phyloP scores from a whole-genome alignment of 495 filamentous ascomycete genomes.

The Neurospora sp. region DNA sequence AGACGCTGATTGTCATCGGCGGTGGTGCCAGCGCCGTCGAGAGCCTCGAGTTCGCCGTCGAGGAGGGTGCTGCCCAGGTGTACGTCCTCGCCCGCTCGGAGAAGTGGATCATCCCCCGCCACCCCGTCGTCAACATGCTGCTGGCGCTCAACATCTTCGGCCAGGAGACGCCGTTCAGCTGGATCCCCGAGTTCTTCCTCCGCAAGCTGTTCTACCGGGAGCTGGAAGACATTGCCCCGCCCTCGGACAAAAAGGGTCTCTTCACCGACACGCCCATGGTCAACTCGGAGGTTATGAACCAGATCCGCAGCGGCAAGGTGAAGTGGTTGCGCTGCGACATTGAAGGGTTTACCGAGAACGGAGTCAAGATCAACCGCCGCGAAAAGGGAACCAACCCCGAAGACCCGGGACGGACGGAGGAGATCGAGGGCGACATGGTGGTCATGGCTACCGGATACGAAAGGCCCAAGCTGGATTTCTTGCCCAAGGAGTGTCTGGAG shows the following conservation, averaged over 20 bases:
- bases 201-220: conserved; percentile 79
- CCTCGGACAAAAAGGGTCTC: conserved; percentile 45
- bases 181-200: conserved; percentile 67
- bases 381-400: conserved; percentile 60
- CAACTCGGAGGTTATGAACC: conserved; percentile 67
- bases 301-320: conserved; percentile 64
- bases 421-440: conserved; percentile 63
- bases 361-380: conserved; percentile 61
- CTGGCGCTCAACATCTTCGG: conserved; percentile 72
- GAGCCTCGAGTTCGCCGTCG: conserved; percentile 68
- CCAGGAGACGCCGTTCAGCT: conserved; percentile 61
- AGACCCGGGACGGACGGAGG: conserved; percentile 53
- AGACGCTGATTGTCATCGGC: conserved; percentile 65
- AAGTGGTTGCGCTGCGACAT: conserved; percentile 78
- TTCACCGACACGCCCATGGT: conserved; percentile 84
- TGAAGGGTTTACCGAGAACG: conserved; percentile 49
- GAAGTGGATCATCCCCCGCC: conserved; percentile 85
- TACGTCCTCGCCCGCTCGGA: conserved; percentile 68
- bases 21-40: conserved; percentile 78
- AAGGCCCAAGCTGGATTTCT: conserved; percentile 58
- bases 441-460: conserved; percentile 79
- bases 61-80: conserved; percentile 53
- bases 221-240: conserved; percentile 64
- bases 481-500: conserved; percentile 60
- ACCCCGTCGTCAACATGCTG: conserved; percentile 60